A percentile compares a stretch with the other conserved stretches of the same genome.
Conservation (phyloP, 345 rosid genomes). For the Mallotus nudiflorus region DNA sequence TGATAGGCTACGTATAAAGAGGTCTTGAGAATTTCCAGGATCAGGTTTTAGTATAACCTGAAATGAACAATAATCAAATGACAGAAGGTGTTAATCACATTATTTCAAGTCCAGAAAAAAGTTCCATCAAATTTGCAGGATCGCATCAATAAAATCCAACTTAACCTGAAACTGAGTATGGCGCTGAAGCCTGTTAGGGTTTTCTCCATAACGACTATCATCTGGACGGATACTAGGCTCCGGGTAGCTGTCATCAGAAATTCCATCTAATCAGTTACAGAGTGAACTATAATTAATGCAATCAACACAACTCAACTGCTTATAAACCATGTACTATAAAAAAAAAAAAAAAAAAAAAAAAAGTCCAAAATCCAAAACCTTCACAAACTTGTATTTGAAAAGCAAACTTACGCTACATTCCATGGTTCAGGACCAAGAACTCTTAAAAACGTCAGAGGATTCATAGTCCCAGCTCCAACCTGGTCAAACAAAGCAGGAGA, state of each 20-base stretch:
- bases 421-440: slow-evolving; percentile 99
- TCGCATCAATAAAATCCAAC: slow-evolving; percentile 10
- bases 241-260: slow-evolving; percentile 52
- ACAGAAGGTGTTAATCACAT: background rate
- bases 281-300: background rate
- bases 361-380: background rate
- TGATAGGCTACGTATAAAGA: slow-evolving; percentile 82
- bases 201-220: slow-evolving; percentile 95
- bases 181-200: slow-evolving; percentile 93
- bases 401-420: slow-evolving; percentile 82
- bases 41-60: slow-evolving; percentile 96
- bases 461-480: slow-evolving; percentile 99
- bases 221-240: slow-evolving; percentile 98
- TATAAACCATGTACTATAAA: background rate
- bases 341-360: background rate
- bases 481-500: slow-evolving; percentile 14
- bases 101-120: slow-evolving; percentile 3
- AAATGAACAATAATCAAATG: slow-evolving; percentile 21
- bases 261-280: slow-evolving; percentile 12
- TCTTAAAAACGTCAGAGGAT: slow-evolving; percentile 85
- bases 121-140: background rate
- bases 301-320: background rate
- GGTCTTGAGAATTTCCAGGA: slow-evolving; percentile 94
- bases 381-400: slow-evolving; percentile 13
- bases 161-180: slow-evolving; percentile 94